Evolutionary conservation across 139 green algal genomes (phyloP).

Genomic region (Chlorella sorokiniana): DNA sequence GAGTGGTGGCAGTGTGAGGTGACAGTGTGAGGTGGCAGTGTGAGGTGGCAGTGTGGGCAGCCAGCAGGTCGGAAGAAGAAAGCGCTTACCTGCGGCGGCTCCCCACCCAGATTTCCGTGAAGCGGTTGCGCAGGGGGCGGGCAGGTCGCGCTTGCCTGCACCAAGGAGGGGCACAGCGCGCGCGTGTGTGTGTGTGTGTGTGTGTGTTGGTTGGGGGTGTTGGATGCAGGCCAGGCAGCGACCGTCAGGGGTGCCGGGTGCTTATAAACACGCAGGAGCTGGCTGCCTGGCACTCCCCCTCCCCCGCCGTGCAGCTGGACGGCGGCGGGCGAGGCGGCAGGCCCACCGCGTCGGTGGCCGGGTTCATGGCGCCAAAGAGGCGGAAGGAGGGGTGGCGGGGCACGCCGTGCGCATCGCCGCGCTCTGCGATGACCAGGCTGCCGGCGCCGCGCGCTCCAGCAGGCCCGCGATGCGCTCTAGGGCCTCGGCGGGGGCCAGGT

Average conservation of each 20-base stretch:
- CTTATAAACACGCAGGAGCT: too few relatives aligned
- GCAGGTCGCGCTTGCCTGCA: conserved; percentile 94
- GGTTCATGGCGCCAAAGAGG: conserved; percentile 98
- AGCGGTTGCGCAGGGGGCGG: conserved; percentile 84
- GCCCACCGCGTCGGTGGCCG: conserved; percentile 83
- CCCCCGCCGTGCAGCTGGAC: too few relatives aligned
- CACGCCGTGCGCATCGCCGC: conserved; percentile 75
- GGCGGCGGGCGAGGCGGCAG: background rate
- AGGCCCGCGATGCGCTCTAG: conserved; percentile 88
- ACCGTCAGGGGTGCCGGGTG: too few relatives aligned
- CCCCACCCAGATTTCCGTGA: conserved; percentile 95
- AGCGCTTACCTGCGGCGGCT: conserved; percentile 65
- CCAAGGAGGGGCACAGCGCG: background rate
- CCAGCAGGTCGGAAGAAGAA: too few relatives aligned
- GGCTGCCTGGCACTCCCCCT: too few relatives aligned
- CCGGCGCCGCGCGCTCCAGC: conserved; percentile 73
- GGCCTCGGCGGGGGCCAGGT: conserved; percentile 88
- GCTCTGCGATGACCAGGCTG: conserved; percentile 80
- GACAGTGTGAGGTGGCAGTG: background rate
- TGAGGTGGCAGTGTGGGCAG: background rate
- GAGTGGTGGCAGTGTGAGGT: too few relatives aligned
- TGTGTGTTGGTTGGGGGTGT: background rate
- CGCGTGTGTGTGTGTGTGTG: background rate
- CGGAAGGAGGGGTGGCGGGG: conserved; percentile 89
- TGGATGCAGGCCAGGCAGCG: background rate